Conservation (phyloP, 164 flowering plant species). For the Sedum album region DNA sequence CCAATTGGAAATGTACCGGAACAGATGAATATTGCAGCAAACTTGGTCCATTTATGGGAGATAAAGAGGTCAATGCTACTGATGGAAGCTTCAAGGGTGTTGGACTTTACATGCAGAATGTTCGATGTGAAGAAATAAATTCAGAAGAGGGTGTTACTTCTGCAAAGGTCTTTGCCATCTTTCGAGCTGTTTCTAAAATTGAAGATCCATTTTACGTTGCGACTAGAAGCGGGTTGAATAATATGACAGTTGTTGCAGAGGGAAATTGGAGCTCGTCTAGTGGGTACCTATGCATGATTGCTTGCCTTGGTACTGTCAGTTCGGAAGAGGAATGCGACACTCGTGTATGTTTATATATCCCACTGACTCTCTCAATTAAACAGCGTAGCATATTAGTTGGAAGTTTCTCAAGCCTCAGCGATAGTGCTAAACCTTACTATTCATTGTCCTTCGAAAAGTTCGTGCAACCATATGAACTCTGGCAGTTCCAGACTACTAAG, state of each 20-base stretch:
- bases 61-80: slow-evolving; percentile 39
- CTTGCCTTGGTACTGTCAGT: slow-evolving; percentile 45
- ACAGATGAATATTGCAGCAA: slow-evolving; percentile 51
- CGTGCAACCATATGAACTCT: slow-evolving; percentile 38
- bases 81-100: slow-evolving; percentile 56
- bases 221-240: slow-evolving; percentile 48
- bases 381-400: slow-evolving; percentile 65
- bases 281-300: slow-evolving; percentile 93
- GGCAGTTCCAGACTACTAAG: slow-evolving; percentile 32
- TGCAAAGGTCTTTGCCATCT: slow-evolving; percentile 50
- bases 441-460: slow-evolving; percentile 61
- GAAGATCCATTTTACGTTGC: slow-evolving; percentile 33
- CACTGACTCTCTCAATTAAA: slow-evolving; percentile 54
- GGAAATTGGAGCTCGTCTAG: slow-evolving; percentile 76
- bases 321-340: slow-evolving; percentile 39
- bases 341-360: slow-evolving; percentile 61
- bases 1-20: slow-evolving; percentile 77
- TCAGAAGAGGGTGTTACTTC: slow-evolving; percentile 18
- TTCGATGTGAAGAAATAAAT: slow-evolving; percentile 40
- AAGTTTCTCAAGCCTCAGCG: slow-evolving; percentile 42
- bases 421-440: slow-evolving; percentile 24
- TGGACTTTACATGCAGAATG: slow-evolving; percentile 43
- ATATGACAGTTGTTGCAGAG: slow-evolving; percentile 67
- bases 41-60: slow-evolving; percentile 56
- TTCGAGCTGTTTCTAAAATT: slow-evolving; percentile 46